These are phyloP conservation scores for Cercospora sojina DNA, from an alignment of 2,329 filamentous ascomycete species.

Conservation along the genomic window DNA sequence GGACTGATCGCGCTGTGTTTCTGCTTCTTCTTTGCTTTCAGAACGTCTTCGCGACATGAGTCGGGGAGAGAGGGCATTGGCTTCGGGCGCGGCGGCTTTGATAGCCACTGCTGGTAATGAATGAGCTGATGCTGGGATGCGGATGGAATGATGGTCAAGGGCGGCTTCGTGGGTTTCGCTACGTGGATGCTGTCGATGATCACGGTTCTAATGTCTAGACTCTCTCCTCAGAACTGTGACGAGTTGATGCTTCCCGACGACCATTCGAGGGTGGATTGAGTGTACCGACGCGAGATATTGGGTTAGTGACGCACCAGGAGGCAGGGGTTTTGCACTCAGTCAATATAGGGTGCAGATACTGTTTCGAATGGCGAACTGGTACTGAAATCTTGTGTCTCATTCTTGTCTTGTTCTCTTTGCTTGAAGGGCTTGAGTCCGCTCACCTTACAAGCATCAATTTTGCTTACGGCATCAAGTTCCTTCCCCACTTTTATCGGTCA, in stretches of 20 bases:
- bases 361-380: constrained; percentile 14
- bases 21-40: constrained; percentile 19
- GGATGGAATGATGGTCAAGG: constrained; percentile 5
- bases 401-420: background rate
- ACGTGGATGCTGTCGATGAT: constrained; percentile 7
- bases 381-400: background rate
- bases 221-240: constrained; percentile 13
- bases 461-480: background rate
- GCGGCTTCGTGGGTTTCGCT: constrained; percentile 16
- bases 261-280: constrained; percentile 1
- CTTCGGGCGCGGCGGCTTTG: constrained; percentile 1
- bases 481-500: background rate
- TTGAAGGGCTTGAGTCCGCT: background rate
- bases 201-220: constrained; percentile 8
- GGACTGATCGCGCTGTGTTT: constrained; percentile 20
- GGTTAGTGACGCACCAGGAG: constrained; percentile 10
- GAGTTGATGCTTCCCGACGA: constrained; percentile 14
- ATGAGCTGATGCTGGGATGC: background rate
- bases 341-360: constrained; percentile 20
- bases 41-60: background rate
- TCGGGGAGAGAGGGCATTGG: constrained; percentile 5
- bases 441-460: background rate
- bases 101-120: constrained; percentile 1
- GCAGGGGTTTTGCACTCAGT: constrained; percentile 15
- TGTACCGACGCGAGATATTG: background rate